Evolutionary conservation across 208 protist genomes (phyloP), one percentile per base, ranked within the genome.

Genomic region (Balamuthia mandrillaris): DNA sequence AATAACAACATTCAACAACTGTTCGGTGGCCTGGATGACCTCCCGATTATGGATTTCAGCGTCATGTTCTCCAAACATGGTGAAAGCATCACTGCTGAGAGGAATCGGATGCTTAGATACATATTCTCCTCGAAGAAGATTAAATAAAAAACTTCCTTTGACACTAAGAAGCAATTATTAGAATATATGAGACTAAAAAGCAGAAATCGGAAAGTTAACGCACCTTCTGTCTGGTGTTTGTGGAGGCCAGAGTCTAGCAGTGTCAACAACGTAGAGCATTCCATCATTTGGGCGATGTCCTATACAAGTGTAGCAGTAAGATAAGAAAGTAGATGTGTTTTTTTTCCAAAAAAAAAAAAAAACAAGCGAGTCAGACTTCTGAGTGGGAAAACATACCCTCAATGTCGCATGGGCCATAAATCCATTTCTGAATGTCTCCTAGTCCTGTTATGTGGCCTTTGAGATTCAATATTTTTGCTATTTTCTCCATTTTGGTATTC

Each of bases 401-500:
- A n/a, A 85, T 85, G n/a, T 85, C 81, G 52, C 65, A 78, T n/a
- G 81, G 81, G 16, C 61, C 61, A 35, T 85, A 47, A n/a, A 85
- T 2, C 56, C 47, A 78, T 35, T 74, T 61, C 31, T 85, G 52
- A 9, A 35, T 35, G 24, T 75, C 41, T 3, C 49, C 49, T 14
- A 78, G 39, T 0, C 81, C 81, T 1, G 81, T 65, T 37, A 51
- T 65, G 61, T 90, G 88, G 18, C 63, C 63, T 51, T 90, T 85
- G 10, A 90, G 35, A 52, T 90, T 88, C 27, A 90, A 41, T 18
- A 88, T 58, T 27, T 86, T 81, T 37, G 81, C 88, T 39, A 90
- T 81, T 41, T 90, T 85, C 10, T 86, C 79, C 85, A 90, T 90
- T 45, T 86, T 68, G 5, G 86, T 61, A 12, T 82, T 81, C 12